phyloP scores from a whole-genome alignment of 345 rosid genomes.

The Cardamine resedifolia region DNA sequence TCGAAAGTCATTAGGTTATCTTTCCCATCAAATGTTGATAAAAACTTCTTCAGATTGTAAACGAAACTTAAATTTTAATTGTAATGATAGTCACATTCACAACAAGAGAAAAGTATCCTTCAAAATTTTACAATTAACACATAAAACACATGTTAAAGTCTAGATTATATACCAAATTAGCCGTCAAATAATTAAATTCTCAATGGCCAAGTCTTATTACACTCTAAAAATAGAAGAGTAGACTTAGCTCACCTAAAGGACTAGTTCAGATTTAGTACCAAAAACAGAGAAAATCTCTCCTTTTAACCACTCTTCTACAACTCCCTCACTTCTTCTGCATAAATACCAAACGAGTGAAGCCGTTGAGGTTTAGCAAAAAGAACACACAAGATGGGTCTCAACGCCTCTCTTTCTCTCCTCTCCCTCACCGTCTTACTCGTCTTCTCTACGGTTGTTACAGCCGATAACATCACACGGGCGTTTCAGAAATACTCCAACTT shows the following conservation, averaged over 20 bases:
- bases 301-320: conserved; percentile 21
- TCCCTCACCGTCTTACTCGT: conserved; percentile 30
- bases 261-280: conserved; percentile 24
- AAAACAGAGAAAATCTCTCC: conserved; percentile 27
- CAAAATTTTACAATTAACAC: not conserved
- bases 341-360: conserved; percentile 26
- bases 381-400: conserved; percentile 37
- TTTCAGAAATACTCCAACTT: conserved; percentile 43
- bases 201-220: conserved; percentile 31
- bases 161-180: conserved; percentile 1
- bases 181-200: conserved; percentile 4
- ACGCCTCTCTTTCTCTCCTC: conserved; percentile 29
- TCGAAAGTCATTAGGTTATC: not conserved
- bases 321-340: conserved; percentile 23
- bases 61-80: not conserved
- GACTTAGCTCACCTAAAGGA: conserved; percentile 30
- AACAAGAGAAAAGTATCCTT: not conserved
- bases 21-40: not conserved
- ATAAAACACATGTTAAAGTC: not conserved
- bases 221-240: conserved; percentile 34
- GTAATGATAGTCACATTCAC: not conserved
- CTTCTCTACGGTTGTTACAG: conserved; percentile 30
- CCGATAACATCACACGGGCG: conserved; percentile 46
- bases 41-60: not conserved
- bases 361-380: conserved; percentile 24